These are phyloP conservation scores for Colletotrichum echinochloae DNA, from an alignment of 2,329 filamentous ascomycete species.

Conservation along the genomic window DNA sequence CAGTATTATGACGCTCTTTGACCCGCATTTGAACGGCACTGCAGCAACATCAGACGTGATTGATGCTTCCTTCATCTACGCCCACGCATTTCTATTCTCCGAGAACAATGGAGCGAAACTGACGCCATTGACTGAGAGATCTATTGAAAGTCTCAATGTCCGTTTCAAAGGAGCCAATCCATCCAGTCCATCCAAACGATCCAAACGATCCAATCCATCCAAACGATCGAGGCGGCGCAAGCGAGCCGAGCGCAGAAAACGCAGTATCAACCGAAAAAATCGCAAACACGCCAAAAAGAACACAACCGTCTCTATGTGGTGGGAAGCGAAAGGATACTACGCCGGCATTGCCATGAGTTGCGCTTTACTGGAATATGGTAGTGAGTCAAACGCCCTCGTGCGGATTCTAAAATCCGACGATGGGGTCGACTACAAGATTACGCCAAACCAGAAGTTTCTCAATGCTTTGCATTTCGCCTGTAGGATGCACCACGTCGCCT, in stretches of 20 bases:
- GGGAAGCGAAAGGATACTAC: conserved; percentile 57
- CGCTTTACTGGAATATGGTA: conserved; percentile 64
- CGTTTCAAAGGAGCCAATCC: too few species aligned
- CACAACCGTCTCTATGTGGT: too few species aligned
- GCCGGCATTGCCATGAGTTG: conserved; percentile 69
- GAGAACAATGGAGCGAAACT: background rate
- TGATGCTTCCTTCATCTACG: conserved; percentile 5
- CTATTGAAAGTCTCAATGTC: too few species aligned
- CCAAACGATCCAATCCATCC: too few species aligned
- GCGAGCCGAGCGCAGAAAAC: too few species aligned
- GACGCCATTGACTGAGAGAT: too few species aligned
- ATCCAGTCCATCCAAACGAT: too few species aligned
- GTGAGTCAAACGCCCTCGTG: conserved; percentile 18
- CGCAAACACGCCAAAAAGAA: too few species aligned
- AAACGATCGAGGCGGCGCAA: too few species aligned
- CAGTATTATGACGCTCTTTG: conserved; percentile 77
- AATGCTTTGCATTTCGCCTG: conserved; percentile 64
- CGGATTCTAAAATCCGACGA: background rate
- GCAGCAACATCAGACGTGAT: background rate
- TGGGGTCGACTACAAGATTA: background rate
- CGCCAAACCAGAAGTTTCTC: conserved; percentile 58
- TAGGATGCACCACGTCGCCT: background rate
- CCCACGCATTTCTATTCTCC: conserved; percentile 22
- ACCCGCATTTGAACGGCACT: conserved; percentile 60
- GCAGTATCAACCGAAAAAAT: too few species aligned